phyloP scores from a whole-genome alignment of 768 basidiomycete genomes.

The Boletus huronensis region DNA sequence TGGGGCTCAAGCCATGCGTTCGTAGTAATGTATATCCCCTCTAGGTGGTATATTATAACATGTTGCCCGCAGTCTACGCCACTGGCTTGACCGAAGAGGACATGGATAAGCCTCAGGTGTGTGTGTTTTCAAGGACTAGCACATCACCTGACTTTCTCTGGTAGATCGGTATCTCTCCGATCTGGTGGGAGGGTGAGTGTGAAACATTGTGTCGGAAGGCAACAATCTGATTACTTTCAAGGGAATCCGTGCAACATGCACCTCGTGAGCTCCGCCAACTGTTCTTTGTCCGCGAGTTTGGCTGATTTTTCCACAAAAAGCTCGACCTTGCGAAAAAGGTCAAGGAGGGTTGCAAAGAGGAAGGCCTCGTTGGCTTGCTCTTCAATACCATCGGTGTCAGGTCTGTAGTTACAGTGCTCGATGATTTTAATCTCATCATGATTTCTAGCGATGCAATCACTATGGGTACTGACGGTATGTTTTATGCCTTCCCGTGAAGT shows the following conservation, averaged over 20 bases:
- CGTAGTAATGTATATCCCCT: slow-evolving; percentile 33
- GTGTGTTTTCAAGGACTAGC: background rate
- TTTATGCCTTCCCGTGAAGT: background rate
- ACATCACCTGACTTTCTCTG: slow-evolving; percentile 10
- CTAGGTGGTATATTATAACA: background rate
- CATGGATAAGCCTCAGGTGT: slow-evolving; percentile 81
- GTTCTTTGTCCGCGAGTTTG: background rate
- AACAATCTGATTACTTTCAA: slow-evolving; percentile 24
- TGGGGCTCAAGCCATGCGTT: slow-evolving; percentile 85
- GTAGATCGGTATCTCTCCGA: slow-evolving; percentile 81
- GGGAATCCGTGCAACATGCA: slow-evolving; percentile 88
- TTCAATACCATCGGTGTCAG: slow-evolving; percentile 87
- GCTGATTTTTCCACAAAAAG: slow-evolving; percentile 35
- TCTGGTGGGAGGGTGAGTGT: slow-evolving; percentile 84
- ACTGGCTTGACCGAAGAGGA: slow-evolving; percentile 74
- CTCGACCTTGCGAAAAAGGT: slow-evolving; percentile 76
- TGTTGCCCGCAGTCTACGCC: slow-evolving; percentile 53
- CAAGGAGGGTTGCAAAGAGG: slow-evolving; percentile 79
- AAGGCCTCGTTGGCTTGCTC: slow-evolving; percentile 75
- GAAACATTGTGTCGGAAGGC: background rate
- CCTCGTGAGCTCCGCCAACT: slow-evolving; percentile 46
- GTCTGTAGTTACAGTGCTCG: slow-evolving; percentile 34
- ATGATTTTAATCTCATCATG: background rate
- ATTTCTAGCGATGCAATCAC: slow-evolving; percentile 73
- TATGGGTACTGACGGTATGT: slow-evolving; percentile 81